Percentiles rank a stretch among this genome's conserved stretches.
These are phyloP conservation scores for Diversispora eburnea DNA, from an alignment of 192 early-diverging fungal genomes.

Conservation along the genomic window DNA sequence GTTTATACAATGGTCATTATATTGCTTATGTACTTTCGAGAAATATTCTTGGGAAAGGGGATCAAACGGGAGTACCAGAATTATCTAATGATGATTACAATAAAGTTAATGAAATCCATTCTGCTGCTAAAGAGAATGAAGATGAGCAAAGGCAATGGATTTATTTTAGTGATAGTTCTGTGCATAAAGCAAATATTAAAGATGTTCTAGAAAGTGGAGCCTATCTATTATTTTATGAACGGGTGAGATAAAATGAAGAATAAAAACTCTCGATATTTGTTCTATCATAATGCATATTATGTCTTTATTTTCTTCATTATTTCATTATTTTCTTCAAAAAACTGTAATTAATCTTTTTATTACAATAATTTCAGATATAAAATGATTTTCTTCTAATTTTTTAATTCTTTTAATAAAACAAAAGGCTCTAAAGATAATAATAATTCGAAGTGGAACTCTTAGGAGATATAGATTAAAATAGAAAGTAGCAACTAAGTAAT, in stretches of 20 bases:
- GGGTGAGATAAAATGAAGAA: not conserved
- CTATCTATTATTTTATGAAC: conserved; percentile 44
- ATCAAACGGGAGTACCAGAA: conserved; percentile 3
- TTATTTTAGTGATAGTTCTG: conserved; percentile 40
- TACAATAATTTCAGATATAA: no score
- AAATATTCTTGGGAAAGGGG: conserved; percentile 5
- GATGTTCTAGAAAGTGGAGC: conserved; percentile 37
- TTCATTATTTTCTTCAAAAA: no score
- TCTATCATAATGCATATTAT: no score
- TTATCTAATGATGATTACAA: not conserved
- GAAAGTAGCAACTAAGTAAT: no score
- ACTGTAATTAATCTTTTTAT: no score
- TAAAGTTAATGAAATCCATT: not conserved
- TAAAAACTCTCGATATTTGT: not conserved
- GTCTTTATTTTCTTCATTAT: no score
- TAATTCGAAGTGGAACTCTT: no score
- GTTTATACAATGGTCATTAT: conserved; percentile 43
- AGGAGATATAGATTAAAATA: no score
- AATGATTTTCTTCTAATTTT: no score
- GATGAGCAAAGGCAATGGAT: conserved; percentile 36
- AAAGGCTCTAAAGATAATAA: no score
- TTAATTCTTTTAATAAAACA: no score
- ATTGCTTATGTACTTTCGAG: conserved; percentile 38
- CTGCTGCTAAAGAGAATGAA: not conserved
- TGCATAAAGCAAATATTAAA: conserved; percentile 32